phyloP scores from a whole-genome alignment of 1,139 yeast species.

The Cylindricascospora bacillispora region DNA sequence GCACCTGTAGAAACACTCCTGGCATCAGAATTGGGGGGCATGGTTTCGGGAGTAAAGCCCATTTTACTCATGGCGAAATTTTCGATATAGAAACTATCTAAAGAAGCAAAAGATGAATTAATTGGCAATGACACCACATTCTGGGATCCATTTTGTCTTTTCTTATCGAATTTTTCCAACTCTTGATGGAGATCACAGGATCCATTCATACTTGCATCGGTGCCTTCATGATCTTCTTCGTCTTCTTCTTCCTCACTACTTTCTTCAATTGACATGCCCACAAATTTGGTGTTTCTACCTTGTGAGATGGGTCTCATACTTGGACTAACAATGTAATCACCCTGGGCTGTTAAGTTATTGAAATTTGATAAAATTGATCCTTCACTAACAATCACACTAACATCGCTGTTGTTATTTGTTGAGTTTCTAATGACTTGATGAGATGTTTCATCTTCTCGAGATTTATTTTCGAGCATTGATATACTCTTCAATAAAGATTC shows the following conservation, averaged over 20 bases:
- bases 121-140: slow-evolving; percentile 42
- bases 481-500: slow-evolving; percentile 49
- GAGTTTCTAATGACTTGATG: neutral
- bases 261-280: neutral
- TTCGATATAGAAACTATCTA: slow-evolving; percentile 62
- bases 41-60: slow-evolving; percentile 5
- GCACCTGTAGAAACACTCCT: slow-evolving; percentile 1
- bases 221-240: slow-evolving; percentile 44
- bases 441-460: neutral
- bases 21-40: slow-evolving; percentile 2
- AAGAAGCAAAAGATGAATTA: slow-evolving; percentile 64
- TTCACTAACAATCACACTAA: slow-evolving; percentile 11
- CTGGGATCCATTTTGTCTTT: slow-evolving; percentile 21
- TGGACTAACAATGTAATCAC: slow-evolving; percentile 1
- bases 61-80: slow-evolving; percentile 25
- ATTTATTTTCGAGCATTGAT: slow-evolving; percentile 4
- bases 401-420: slow-evolving; percentile 3
- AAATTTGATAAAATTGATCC: slow-evolving; percentile 9
- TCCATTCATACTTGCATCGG: slow-evolving; percentile 1
- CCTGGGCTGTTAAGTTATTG: slow-evolving; percentile 3
- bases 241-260: slow-evolving; percentile 18
- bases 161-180: slow-evolving; percentile 27
- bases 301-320: slow-evolving; percentile 1
- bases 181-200: slow-evolving; percentile 17
- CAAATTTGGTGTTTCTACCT: neutral